Evolutionary conservation across 2,329 filamentous ascomycete genomes (phyloP), one percentile per base, ranked within the genome.

Genomic region (Aspergillus sp.): DNA sequence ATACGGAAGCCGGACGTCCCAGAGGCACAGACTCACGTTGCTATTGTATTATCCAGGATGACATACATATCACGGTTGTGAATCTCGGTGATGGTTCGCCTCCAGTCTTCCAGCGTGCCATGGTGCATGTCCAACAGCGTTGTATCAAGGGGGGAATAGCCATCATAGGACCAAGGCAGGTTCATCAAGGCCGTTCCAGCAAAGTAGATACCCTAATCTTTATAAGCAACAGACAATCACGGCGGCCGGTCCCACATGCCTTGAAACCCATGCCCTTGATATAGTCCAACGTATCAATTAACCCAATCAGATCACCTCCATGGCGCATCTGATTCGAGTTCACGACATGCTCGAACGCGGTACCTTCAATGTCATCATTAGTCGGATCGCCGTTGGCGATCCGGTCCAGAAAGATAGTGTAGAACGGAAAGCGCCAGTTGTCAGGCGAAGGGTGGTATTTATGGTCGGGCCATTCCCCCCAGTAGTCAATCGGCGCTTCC

Each of bases 351-450:
- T 88, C 85, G 69, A 82, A 88, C 3, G 77, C 60, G 0, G 85
- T 87, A 8, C 78, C 81, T 66, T 88, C 88, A 44, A 80, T 80
- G 63, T 87, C 81, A 67, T 88, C 85, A 66, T 88, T 88, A 2
- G 76, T 77, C 7, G 85, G 85, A 63, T 88, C 82, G 18, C 85
- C 85, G 64, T 88, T 87, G 43, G 86, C 84, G 64, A 83, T 88
- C 58, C 84, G 77, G 68, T 88, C 85, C 12, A 87, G 71, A 66
- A 87, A 86, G 47, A 88, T 73, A 8, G 84, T 86, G 68, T 89
- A 89, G 66, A 87, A 83, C 0, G 86, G 86, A 59, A 88, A 81
- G 24, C 86, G 78, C 86, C 86, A 89, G 63, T 84, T 88, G 0
- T 74, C 68, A 1, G 86, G 85, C 18, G 85, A 87, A 0, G 76